Base-by-base conservation (phyloP, 345 rosid species). In the Conringia planisiliqua region DNA sequence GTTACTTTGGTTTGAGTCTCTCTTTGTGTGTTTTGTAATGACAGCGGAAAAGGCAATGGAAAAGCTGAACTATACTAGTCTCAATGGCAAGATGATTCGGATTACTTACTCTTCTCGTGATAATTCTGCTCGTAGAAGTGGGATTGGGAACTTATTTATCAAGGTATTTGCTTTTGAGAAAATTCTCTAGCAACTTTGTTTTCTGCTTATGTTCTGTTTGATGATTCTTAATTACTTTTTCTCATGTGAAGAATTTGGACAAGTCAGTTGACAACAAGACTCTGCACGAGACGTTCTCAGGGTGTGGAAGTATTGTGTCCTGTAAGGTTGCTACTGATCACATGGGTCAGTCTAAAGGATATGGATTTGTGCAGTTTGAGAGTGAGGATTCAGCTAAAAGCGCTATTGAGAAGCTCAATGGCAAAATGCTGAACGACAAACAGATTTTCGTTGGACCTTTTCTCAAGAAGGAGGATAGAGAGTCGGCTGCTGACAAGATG, bases 41-140 rank as follows among this genome's bases (percentile, higher is more conserved):
- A 65, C 89, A 94, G 98, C 97, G 58, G 95, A 86, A 18, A 82
- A 83, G 81, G 99, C 97, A n/a, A 3, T 91, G 88, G 86, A 88
- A 2, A 1, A 80, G 81, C 85, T 95, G 65, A 92, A 95, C 80
- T 89, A 87, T 72, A 78, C 90, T 57, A 69, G 74, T 74, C 73
- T 95, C 38, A 85, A 89, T 76, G 99, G 92, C 22, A 89, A 82
- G 76, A 84, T 90, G 62, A 87, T 95, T 64, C 80, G 99, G 81
- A 67, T 95, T 24, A 92, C 90, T 88, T 89, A 88, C 80, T 94
- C 97, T 51, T 66, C 81, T 77, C 93, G 94, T 67, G 93, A 90
- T 52, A 87, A 90, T 27, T 83, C 87, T 68, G 72, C 85, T 51
- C 94, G 92, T 73, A 88, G 78, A 80, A 90, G 92, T 78, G 97